Evolutionary conservation across 2,329 filamentous ascomycete species (phyloP).

Genomic region (Xylaria sp.): DNA sequence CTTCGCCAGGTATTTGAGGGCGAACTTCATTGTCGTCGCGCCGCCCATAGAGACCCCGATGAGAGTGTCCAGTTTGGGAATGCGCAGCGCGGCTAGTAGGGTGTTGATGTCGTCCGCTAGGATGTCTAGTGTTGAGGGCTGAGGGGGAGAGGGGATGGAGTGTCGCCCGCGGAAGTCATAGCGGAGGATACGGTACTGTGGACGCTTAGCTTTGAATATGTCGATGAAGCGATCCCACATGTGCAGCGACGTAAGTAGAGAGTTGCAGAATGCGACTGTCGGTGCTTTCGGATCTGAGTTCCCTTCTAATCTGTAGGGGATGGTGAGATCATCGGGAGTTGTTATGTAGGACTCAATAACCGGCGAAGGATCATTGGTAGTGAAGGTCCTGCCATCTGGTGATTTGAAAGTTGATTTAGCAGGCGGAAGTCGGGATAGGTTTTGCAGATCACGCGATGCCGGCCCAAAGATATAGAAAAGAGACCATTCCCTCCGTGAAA

Average conservation of each 20-base stretch:
- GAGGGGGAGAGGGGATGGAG: conserved; percentile 58
- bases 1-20: conserved; percentile 81
- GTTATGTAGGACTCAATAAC: conserved; percentile 75
- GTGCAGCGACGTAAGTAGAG: conserved; percentile 77
- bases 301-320: conserved; percentile 82
- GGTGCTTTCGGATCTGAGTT: conserved; percentile 74
- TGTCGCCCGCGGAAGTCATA: conserved; percentile 81
- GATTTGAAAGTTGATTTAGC: conserved; percentile 62
- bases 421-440: conserved; percentile 63
- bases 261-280: conserved; percentile 81
- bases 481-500: conserved; percentile 70
- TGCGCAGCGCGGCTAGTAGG: conserved; percentile 75
- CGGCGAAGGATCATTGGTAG: conserved; percentile 62
- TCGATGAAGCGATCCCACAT: conserved; percentile 84
- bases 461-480: conserved; percentile 85
- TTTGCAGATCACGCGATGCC: conserved; percentile 73
- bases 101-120: conserved; percentile 74
- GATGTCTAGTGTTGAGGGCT: conserved; percentile 69
- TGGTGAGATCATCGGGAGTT: conserved; percentile 72
- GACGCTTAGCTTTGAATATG: conserved; percentile 68
- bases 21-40: conserved; percentile 79
- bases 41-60: conserved; percentile 86
- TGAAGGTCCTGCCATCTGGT: conserved; percentile 65
- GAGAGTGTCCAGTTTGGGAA: conserved; percentile 72
- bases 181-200: conserved; percentile 77